Evolutionary conservation across 768 basidiomycete species (phyloP).

Genomic region (Tricholoma sp.): DNA sequence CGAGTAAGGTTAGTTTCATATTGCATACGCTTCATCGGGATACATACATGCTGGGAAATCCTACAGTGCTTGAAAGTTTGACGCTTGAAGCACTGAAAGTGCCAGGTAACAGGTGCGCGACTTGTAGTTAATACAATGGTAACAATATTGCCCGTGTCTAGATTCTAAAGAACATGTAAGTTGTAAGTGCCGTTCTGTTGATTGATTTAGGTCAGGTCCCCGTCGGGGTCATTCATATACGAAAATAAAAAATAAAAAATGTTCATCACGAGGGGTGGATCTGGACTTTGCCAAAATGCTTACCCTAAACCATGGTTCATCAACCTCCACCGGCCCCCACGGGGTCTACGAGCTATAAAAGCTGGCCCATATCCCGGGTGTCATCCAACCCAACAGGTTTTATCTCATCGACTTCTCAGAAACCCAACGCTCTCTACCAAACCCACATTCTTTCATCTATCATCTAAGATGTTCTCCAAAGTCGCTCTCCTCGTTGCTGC

Average conservation of each 20-base stretch:
- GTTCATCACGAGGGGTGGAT: not conserved
- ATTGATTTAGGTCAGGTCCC: not conserved
- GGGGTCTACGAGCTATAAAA: not conserved
- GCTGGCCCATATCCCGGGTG: not conserved
- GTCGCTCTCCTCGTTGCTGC: constrained; percentile 18
- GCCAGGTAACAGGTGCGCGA: too few relatives aligned
- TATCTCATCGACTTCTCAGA: not conserved
- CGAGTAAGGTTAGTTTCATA: too few relatives aligned
- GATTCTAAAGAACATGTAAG: not conserved
- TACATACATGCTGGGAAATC: too few relatives aligned
- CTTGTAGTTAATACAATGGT: too few relatives aligned
- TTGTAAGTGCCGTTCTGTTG: not conserved
- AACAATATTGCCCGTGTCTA: not conserved
- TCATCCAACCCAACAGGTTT: not conserved
- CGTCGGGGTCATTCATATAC: not conserved
- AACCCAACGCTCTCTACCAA: not conserved
- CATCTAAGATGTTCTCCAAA: constrained; percentile 25
- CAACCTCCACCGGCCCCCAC: not conserved
- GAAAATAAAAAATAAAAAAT: not conserved
- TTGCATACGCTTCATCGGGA: too few relatives aligned
- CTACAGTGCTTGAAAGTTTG: too few relatives aligned
- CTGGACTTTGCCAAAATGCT: not conserved
- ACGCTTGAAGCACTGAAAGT: too few relatives aligned
- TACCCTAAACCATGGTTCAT: not conserved
- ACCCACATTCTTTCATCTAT: constrained; percentile 5